phyloP scores from a whole-genome alignment of 2,329 filamentous ascomycete genomes.

The Cladobotryum protrusum region DNA sequence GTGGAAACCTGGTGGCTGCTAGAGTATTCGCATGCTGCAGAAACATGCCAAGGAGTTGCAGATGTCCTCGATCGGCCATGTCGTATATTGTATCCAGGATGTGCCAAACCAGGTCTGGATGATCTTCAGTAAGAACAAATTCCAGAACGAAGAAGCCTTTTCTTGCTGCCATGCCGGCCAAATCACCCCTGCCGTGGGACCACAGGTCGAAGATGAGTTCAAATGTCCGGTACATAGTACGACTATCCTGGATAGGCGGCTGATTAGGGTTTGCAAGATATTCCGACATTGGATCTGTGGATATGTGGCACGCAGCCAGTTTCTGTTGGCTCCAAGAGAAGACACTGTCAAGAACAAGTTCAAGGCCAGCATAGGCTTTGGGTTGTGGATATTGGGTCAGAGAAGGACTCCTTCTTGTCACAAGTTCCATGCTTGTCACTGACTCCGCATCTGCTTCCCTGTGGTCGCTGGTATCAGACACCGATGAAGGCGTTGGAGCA shows the following conservation, averaged over 20 bases:
- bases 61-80: constrained; percentile 30
- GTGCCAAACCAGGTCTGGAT: constrained; percentile 33
- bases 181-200: constrained; percentile 28
- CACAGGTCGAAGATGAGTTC: constrained; percentile 33
- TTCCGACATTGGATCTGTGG: constrained; percentile 30
- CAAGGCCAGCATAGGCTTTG: constrained; percentile 23
- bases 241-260: constrained; percentile 32
- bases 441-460: constrained; percentile 5
- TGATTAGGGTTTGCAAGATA: constrained; percentile 30
- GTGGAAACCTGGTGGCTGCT: constrained; percentile 22
- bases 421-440: neutral
- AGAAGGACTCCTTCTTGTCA: constrained; percentile 10
- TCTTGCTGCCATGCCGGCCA: constrained; percentile 31
- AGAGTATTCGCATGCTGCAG: constrained; percentile 26
- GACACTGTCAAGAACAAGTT: constrained; percentile 28
- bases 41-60: constrained; percentile 29
- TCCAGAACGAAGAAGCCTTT: constrained; percentile 31
- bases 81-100: constrained; percentile 33
- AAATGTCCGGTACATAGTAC: constrained; percentile 35
- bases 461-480: neutral
- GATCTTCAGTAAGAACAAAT: constrained; percentile 31
- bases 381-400: constrained; percentile 19
- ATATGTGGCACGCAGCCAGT: constrained; percentile 22
- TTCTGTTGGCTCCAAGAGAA: constrained; percentile 30
- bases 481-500: constrained; percentile 8